These are phyloP conservation scores for Plectosphaerella sp. DNA, from an alignment of 2,329 filamentous ascomycete species.

Conservation along the genomic window DNA sequence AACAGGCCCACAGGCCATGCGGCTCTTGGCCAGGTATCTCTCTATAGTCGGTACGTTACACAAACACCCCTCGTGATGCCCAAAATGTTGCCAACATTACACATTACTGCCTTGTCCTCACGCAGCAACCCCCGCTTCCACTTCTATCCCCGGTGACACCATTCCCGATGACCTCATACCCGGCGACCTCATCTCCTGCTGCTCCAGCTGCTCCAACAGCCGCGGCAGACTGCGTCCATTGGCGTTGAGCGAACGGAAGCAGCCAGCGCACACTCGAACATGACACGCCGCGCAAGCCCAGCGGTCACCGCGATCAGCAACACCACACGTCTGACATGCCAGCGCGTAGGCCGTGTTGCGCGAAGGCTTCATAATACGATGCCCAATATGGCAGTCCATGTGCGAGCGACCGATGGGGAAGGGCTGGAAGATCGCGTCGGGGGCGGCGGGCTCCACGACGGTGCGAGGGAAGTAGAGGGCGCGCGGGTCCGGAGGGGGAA, in stretches of 20 bases:
- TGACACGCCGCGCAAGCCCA: constrained; percentile 46
- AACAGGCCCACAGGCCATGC: no score
- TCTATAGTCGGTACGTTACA: no score
- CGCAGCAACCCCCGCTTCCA: not conserved
- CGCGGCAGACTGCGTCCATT: constrained; percentile 37
- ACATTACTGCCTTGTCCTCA: no score
- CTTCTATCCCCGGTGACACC: no score
- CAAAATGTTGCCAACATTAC: no score
- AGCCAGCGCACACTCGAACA: constrained; percentile 46
- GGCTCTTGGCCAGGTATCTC: no score
- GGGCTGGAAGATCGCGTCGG: constrained; percentile 35
- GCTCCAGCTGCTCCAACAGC: constrained; percentile 30
- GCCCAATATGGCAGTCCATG: constrained; percentile 42
- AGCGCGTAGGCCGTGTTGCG: constrained; percentile 46
- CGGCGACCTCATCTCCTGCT: not conserved
- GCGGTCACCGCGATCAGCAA: constrained; percentile 37
- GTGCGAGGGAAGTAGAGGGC: constrained; percentile 33
- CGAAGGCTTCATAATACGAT: constrained; percentile 42
- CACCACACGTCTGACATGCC: constrained; percentile 48
- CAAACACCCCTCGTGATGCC: no score
- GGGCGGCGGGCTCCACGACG: constrained; percentile 17
- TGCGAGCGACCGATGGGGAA: constrained; percentile 38
- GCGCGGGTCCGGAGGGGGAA: constrained; percentile 26
- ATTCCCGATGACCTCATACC: no score
- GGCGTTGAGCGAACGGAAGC: constrained; percentile 34